Percentiles rank a stretch among this genome's conserved stretches.
Evolutionary conservation across 345 rosid genomes (phyloP).

Genomic region (Aquilaria yunnanensis): DNA sequence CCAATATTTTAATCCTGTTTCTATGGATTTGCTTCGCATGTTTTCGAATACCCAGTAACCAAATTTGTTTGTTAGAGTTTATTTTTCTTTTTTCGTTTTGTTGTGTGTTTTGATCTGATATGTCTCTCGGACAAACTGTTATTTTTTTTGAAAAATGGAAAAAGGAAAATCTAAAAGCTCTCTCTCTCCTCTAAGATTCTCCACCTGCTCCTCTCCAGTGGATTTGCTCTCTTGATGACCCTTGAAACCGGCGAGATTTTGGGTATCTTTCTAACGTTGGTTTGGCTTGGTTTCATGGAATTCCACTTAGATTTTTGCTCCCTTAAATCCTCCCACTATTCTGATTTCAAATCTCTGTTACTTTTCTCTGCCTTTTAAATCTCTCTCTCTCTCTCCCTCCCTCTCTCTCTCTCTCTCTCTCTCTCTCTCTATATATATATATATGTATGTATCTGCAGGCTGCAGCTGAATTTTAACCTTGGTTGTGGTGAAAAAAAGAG

Average conservation of each 20-base stretch:
- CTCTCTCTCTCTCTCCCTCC: neutral
- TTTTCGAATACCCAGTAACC: conserved; percentile 12
- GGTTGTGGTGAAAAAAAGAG: neutral
- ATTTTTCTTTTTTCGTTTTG: neutral
- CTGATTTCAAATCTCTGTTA: conserved; percentile 17
- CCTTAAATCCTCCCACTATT: conserved; percentile 4
- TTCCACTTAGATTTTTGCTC: conserved; percentile 15
- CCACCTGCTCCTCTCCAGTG: conserved; percentile 12
- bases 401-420: neutral
- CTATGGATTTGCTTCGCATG: conserved; percentile 20
- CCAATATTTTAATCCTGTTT: conserved; percentile 8
- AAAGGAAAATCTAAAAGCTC: conserved; percentile 24
- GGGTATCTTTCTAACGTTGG: conserved; percentile 19
- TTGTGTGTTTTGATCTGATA: conserved; percentile 3
- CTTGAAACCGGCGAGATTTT: conserved; percentile 25
- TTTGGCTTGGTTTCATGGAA: conserved; percentile 1
- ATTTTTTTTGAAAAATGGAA: neutral
- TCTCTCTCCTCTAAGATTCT: conserved; percentile 13
- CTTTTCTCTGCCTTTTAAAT: neutral
- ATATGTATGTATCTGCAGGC: neutral
- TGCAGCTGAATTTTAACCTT: neutral
- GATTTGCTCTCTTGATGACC: conserved; percentile 23
- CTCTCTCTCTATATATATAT: neutral
- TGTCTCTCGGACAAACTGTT: conserved; percentile 36
- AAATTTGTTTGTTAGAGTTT: too few relatives aligned